Conservation (phyloP, 2,329 filamentous ascomycete genomes). For the Cladophialophora bantiana region DNA sequence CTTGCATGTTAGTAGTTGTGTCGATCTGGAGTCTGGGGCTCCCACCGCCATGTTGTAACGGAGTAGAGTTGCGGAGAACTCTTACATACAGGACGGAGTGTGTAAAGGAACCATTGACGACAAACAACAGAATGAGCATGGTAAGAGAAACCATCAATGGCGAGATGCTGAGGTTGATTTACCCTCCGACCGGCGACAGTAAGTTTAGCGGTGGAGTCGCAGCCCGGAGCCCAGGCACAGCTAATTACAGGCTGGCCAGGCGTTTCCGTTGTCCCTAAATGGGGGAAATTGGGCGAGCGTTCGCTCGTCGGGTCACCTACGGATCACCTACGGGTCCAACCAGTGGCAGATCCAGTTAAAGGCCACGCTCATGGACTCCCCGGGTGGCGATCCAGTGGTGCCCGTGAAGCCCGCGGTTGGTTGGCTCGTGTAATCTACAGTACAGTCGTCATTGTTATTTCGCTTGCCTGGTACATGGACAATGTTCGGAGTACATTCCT, state of each 20-base stretch:
- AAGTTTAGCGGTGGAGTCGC: neutral
- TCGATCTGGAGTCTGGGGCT: constrained; percentile 4
- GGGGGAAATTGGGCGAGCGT: constrained; percentile 10
- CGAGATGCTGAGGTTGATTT: constrained; percentile 18
- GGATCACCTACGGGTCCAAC: neutral
- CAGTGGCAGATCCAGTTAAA: constrained; percentile 15
- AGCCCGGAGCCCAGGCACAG: neutral
- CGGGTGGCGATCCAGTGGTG: neutral
- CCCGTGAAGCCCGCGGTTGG: neutral
- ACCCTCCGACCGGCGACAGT: constrained; percentile 17
- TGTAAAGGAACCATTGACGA: too few relatives aligned
- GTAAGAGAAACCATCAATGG: neutral
- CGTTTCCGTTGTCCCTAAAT: constrained; percentile 5
- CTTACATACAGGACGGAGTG: neutral
- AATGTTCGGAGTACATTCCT: neutral
- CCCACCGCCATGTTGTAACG: neutral
- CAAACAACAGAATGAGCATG: too few relatives aligned
- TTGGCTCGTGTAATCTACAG: neutral
- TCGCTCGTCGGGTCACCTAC: neutral
- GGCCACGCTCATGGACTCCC: neutral
- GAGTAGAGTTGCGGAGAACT: neutral
- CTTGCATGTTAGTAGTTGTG: neutral
- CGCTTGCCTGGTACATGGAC: constrained; percentile 8
- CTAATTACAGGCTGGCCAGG: neutral
- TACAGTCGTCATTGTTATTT: constrained; percentile 11